Base-by-base conservation (phyloP, 495 filamentous ascomycete species). In the Aspergillus biplanus region DNA sequence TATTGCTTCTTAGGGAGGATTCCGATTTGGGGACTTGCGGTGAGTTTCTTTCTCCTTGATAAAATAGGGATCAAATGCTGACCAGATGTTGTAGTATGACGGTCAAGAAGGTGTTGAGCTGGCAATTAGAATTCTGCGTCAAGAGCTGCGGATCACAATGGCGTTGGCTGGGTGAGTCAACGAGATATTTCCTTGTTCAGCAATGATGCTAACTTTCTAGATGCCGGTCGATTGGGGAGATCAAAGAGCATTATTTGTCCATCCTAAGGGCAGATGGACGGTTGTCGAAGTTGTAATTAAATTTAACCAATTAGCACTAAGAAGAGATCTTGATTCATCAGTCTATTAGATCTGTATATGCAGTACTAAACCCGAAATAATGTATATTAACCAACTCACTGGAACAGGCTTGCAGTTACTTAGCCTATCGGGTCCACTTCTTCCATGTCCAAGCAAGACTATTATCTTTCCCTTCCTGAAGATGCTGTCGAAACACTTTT, bases 1-100 rank as follows among this genome's bases (percentile, higher is more conserved):
- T 89, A 87, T 42, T 91, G 93, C 5, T 91, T 92, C 21, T 88
- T 93, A 58, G 93, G 93, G 5, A 74, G 92, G 13, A 44, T 93
- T 89, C 82, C 76, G 88, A 72, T 96, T 89, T 97, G 92, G 87
- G 85, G 68, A 73, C 86, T 72, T 69, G 79, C 59, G 57, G 82
- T 50, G 75, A n/a, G 69, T 66, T 35, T 35, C 13, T 33, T 56
- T 55, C 7, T 34, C 74, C 11, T 55, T 1, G 21, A 27, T 2
- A 2, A 18, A 16, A 49, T 21, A 16, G 4, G 15, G 46, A 49
- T 49, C 18, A 8, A 16, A 18, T 15, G 18, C 46, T 18, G 12
- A 49, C 46, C 8, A 49, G 8, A 49, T 52, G 11, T 37, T 77
- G 7, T 59, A 56, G 67, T 81, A 78, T 61, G 66, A 75, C 58